Conservation (phyloP, 768 basidiomycete species). For the Leccinum arenicola region DNA sequence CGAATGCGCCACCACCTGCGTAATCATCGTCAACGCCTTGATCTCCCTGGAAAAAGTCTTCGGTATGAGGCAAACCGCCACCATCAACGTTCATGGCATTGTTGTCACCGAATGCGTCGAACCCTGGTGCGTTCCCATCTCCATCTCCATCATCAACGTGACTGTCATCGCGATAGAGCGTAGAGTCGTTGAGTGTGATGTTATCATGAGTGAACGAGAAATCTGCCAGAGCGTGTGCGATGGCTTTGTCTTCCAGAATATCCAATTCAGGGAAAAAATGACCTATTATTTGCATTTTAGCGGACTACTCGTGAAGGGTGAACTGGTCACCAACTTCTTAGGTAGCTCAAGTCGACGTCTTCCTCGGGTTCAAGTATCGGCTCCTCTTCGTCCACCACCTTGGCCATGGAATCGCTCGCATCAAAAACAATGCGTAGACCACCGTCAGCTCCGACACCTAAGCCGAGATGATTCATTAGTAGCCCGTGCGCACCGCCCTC, state of each 20-base stretch:
- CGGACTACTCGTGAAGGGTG: neutral
- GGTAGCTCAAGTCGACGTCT: constrained; percentile 58
- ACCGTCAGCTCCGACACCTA: constrained; percentile 76
- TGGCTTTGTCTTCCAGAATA: constrained; percentile 62
- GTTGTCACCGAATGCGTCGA: constrained; percentile 21
- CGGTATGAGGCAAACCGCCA: constrained; percentile 38
- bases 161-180: constrained; percentile 57
- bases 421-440: constrained; percentile 92
- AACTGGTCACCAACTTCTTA: constrained; percentile 49
- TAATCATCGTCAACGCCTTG: constrained; percentile 52
- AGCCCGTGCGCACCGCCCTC: constrained; percentile 96
- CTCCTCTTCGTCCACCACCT: constrained; percentile 68
- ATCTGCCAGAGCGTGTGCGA: constrained; percentile 74
- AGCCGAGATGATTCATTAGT: constrained; percentile 90
- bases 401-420: constrained; percentile 86
- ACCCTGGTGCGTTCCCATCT: constrained; percentile 26
- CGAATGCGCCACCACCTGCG: constrained; percentile 37
- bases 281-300: constrained; percentile 35
- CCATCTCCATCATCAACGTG: constrained; percentile 35
- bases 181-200: constrained; percentile 59
- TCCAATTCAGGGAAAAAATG: constrained; percentile 74
- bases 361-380: constrained; percentile 66
- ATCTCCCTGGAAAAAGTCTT: constrained; percentile 71
- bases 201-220: constrained; percentile 79
- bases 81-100: constrained; percentile 41